A percentile compares a stretch with the other conserved stretches of the same genome.
Evolutionary conservation across 2,329 filamentous ascomycete species (phyloP).

Genomic region (Aspergillus oerlinghausenensis): DNA sequence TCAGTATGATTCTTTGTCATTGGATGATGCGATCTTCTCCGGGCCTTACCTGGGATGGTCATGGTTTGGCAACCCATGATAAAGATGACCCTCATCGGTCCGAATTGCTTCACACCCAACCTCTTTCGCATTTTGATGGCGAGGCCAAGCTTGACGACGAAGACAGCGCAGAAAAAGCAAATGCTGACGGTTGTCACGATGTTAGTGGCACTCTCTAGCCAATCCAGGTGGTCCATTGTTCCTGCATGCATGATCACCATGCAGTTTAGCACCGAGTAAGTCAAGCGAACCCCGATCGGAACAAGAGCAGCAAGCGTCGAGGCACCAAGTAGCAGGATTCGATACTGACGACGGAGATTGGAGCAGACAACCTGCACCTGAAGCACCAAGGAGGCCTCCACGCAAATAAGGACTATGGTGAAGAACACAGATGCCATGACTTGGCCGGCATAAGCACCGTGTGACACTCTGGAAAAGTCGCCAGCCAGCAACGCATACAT

Average conservation of each 20-base stretch:
- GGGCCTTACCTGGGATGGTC: conserved; percentile 54
- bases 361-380: conserved; percentile 61
- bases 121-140: conserved; percentile 53
- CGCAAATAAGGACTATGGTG: conserved; percentile 50
- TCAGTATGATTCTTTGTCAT: conserved; percentile 4
- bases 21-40: conserved; percentile 6
- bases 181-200: conserved; percentile 54
- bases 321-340: conserved; percentile 42
- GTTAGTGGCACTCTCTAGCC: conserved; percentile 44
- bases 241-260: conserved; percentile 32
- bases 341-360: conserved; percentile 43
- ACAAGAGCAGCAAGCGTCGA: conserved; percentile 49
- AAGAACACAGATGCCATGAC: conserved; percentile 48
- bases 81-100: conserved; percentile 63
- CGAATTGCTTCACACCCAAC: conserved; percentile 57
- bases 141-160: conserved; percentile 56
- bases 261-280: conserved; percentile 47
- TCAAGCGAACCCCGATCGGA: conserved; percentile 52
- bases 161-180: conserved; percentile 59
- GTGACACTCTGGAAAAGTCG: conserved; percentile 51
- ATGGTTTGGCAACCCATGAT: conserved; percentile 65
- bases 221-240: conserved; percentile 27
- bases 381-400: conserved; percentile 57
- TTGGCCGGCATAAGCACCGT: conserved; percentile 42
- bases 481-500: conserved; percentile 57